Evolutionary conservation across 2,329 filamentous ascomycete species (phyloP).

Genomic region (Cryphonectria nitschkei): DNA sequence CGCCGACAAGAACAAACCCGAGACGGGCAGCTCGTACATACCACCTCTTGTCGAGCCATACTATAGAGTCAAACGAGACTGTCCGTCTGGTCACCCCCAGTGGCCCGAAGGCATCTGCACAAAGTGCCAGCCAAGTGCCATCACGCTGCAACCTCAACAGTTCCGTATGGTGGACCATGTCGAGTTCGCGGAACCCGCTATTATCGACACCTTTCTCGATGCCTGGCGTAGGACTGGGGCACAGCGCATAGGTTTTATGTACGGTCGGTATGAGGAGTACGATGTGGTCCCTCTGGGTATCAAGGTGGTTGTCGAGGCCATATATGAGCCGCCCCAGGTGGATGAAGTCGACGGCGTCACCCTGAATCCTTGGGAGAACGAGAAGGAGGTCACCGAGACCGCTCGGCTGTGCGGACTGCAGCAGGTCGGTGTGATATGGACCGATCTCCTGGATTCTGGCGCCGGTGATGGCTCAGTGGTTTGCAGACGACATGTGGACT

Average conservation of each 20-base stretch:
- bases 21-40: constrained; percentile 92
- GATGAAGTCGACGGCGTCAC: constrained; percentile 89
- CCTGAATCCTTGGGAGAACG: constrained; percentile 81
- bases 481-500: constrained; percentile 95
- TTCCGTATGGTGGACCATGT: constrained; percentile 99
- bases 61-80: constrained; percentile 85
- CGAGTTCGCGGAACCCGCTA: constrained; percentile 82
- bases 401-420: constrained; percentile 84
- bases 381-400: constrained; percentile 78
- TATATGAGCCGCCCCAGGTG: constrained; percentile 93
- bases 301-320: constrained; percentile 94
- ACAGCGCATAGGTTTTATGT: constrained; percentile 87
- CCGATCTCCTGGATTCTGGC: constrained; percentile 84
- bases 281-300: constrained; percentile 89
- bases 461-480: constrained; percentile 82
- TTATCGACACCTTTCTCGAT: constrained; percentile 89
- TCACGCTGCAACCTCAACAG: constrained; percentile 88
- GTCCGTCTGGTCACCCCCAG: constrained; percentile 87
- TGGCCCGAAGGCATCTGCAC: constrained; percentile 98
- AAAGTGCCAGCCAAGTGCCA: constrained; percentile 96
- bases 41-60: constrained; percentile 92
- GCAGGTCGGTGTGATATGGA: constrained; percentile 91
- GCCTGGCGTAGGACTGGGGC: constrained; percentile 86
- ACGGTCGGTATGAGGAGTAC: constrained; percentile 90
- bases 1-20: constrained; percentile 92